Base-by-base conservation (phyloP, 352 stramenopile species). In the Globisporangium ultimum region DNA sequence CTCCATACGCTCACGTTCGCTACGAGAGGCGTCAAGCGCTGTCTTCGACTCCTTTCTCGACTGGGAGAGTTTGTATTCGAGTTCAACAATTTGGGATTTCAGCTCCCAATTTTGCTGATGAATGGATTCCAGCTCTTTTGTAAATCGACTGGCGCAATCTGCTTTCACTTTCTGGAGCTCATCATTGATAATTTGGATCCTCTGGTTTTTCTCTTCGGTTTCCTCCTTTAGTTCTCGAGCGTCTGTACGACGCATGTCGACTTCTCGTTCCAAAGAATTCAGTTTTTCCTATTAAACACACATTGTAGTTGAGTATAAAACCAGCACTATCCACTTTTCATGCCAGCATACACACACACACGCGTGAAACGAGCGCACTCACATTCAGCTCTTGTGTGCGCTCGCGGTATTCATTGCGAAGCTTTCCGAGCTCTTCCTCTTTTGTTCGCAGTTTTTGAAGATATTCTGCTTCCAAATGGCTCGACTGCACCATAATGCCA, bases 161-260 rank as follows among this genome's bases (percentile, higher is more conserved):
- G 74, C 67, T 32, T 89, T 87, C n/a, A 89, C 80, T 58, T 89
- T 89, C 49, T 79, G 82, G 10, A 92, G 71, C 56, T 92, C 67
- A n/a, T 90, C 74, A 32, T 87, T 88, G 17, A 92, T 60, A 21
- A 84, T 47, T 42, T 87, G 72, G 10, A 83, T 76, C 47, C 87
- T 84, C 11, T 71, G 71, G 28, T 74, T 75, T 41, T 89, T 85
- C 51, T 88, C 78, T 57, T 88, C 80, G n/a, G 61, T 76, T 28
- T 77, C 74, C 41, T 90, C 82, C 53, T 85, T 78, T 0, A 74
- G 58, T 24, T 92, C 82, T 3, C 82, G 76, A 1, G 76, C 61
- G 48, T 89, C 78, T 0, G 66, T 65, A 38, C 82, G 74, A 28
- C 79, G 75, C 43, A 88, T 68, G 53, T 89, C 79, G 11, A 89